A percentile compares a stretch with the other conserved stretches of the same genome.
Evolutionary conservation across 106 monocot species (phyloP).

Genomic region (Apostasia shenzhenica): DNA sequence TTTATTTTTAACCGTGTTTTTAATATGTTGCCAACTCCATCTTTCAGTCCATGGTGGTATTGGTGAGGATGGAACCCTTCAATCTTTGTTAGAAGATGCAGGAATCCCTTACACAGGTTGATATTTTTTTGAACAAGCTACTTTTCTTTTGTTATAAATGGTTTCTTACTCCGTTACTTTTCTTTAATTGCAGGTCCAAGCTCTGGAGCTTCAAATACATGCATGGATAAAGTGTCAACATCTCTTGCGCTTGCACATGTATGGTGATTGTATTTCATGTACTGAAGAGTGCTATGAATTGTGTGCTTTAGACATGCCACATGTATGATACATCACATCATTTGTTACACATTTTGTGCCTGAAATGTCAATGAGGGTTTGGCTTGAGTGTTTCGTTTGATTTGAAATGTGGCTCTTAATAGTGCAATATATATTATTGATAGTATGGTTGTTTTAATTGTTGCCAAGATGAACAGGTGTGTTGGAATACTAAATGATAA

Average conservation of each 20-base stretch:
- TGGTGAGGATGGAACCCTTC: conserved; percentile 93
- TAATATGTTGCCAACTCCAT: background rate
- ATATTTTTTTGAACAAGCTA: conserved; percentile 5
- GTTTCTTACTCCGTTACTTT: background rate
- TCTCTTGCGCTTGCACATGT: conserved; percentile 70
- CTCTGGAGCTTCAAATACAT: conserved; percentile 62
- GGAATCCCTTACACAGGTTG: conserved; percentile 87
- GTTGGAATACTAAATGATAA: too few species aligned
- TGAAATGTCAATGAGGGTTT: too few species aligned
- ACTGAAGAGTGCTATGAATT: too few species aligned
- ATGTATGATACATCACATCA: too few species aligned
- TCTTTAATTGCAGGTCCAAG: conserved; percentile 63
- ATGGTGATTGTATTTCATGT: conserved; percentile 7
- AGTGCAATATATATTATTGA: too few species aligned
- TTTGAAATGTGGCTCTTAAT: too few species aligned
- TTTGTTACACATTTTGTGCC: too few species aligned
- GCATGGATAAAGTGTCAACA: conserved; percentile 87
- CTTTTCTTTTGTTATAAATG: background rate
- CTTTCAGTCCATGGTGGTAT: conserved; percentile 91
- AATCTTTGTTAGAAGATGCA: conserved; percentile 68
- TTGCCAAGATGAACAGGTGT: too few species aligned
- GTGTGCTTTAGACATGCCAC: too few species aligned
- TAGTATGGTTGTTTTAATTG: too few species aligned
- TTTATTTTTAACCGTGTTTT: background rate
- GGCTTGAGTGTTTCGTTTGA: too few species aligned